Conservation (phyloP, 257 asterid genomes). For the Nyctanthes arbortristis region DNA sequence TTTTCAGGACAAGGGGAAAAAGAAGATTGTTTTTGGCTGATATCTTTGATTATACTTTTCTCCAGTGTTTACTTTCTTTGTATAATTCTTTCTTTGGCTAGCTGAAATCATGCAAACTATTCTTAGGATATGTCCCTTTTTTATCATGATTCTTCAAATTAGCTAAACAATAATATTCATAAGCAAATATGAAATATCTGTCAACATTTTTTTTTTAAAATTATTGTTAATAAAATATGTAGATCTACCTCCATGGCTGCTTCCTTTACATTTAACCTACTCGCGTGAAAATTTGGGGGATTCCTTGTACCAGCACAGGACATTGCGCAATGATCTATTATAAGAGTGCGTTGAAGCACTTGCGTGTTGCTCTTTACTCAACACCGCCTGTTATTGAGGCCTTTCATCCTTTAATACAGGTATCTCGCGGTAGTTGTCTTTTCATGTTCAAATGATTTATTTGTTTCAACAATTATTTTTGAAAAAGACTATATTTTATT, state of each 20-base stretch:
- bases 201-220: conserved; percentile 14
- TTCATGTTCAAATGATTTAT: conserved; percentile 1
- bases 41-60: no score
- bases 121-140: conserved; percentile 10
- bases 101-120: not conserved
- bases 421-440: conserved; percentile 17
- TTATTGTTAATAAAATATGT: no score
- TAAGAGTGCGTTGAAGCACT: conserved; percentile 54
- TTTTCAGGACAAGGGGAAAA: conserved; percentile 36
- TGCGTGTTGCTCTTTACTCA: conserved; percentile 60
- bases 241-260: conserved; percentile 82
- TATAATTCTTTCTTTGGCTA: not conserved
- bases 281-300: conserved; percentile 62
- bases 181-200: conserved; percentile 24
- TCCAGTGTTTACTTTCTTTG: no score
- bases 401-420: conserved; percentile 90
- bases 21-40: no score
- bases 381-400: conserved; percentile 71
- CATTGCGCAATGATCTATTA: conserved; percentile 52
- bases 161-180: conserved; percentile 11
- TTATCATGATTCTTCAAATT: conserved; percentile 20
- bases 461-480: no score
- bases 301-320: conserved; percentile 40
- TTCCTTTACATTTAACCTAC: conserved; percentile 69
- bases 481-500: not conserved